A percentile compares a stretch with the other conserved stretches of the same genome.
These are phyloP conservation scores for Sporothrix dimorphospora DNA, from an alignment of 2,329 filamentous ascomycete genomes.

Conservation along the genomic window DNA sequence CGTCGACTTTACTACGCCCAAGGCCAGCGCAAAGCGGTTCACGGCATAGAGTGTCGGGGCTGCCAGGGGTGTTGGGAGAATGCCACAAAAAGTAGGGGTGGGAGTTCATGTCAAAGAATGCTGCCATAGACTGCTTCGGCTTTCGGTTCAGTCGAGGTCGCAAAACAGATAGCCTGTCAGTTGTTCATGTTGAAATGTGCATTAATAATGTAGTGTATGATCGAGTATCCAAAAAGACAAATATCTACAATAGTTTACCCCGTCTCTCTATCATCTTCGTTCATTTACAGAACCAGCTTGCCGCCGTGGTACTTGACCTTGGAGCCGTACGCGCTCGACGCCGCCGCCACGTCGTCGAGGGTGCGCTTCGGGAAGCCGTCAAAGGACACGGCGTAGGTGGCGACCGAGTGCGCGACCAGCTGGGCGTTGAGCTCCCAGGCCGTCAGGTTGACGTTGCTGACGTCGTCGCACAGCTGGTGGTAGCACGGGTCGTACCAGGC, in stretches of 20 bases:
- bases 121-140: too few relatives aligned
- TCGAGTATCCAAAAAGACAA: constrained; percentile 3
- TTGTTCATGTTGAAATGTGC: not conserved
- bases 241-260: not conserved
- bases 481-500: constrained; percentile 63
- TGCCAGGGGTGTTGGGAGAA: too few relatives aligned
- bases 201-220: constrained; percentile 5
- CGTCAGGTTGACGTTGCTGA: constrained; percentile 60
- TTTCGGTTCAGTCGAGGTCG: too few relatives aligned
- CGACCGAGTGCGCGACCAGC: constrained; percentile 73
- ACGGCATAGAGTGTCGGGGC: constrained; percentile 13
- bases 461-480: constrained; percentile 64
- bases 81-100: too few relatives aligned
- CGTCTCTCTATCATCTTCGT: not conserved
- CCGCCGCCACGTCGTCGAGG: constrained; percentile 36
- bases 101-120: too few relatives aligned
- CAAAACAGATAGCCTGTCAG: too few relatives aligned
- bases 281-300: constrained; percentile 50
- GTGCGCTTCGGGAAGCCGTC: constrained; percentile 64
- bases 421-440: constrained; percentile 66
- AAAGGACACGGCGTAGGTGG: constrained; percentile 68
- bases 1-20: constrained; percentile 54
- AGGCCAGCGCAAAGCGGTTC: not conserved
- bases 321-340: constrained; percentile 39
- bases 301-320: constrained; percentile 54